Conservation (phyloP, 306 rosid genomes). For the Elaeagnus macrophylla region DNA sequence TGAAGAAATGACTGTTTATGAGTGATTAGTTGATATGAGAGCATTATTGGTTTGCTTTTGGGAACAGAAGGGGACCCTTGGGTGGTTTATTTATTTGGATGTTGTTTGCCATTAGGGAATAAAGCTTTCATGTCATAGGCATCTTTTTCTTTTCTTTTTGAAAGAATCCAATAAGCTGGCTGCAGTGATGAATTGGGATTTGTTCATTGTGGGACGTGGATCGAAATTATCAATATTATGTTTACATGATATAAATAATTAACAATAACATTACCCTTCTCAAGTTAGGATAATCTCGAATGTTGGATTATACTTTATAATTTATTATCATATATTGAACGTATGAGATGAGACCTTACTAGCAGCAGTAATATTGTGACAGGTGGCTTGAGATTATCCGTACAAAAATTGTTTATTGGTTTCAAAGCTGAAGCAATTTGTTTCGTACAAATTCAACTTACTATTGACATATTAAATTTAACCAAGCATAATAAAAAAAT, state of each 20-base stretch:
- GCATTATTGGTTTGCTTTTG: conserved; percentile 44
- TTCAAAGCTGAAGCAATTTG: no score
- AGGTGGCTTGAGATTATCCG: no score
- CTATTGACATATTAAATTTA: no score
- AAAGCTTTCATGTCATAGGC: conserved; percentile 36
- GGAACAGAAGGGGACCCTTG: conserved; percentile 48
- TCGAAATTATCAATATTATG: conserved; percentile 26
- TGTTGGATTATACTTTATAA: no score
- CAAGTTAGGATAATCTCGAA: no score
- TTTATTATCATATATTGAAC: no score
- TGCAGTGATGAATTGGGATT: conserved; percentile 34
- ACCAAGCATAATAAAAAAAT: no score
- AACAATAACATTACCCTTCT: no score
- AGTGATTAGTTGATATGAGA: conserved; percentile 36
- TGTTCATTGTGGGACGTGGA: conserved; percentile 37
- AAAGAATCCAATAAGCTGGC: conserved; percentile 52
- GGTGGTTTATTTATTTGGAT: conserved; percentile 34
- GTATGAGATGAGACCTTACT: no score
- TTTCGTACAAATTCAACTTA: no score
- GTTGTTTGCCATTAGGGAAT: conserved; percentile 65
- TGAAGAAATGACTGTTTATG: conserved; percentile 27
- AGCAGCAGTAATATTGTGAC: no score
- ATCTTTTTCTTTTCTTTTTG: conserved; percentile 27
- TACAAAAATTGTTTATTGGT: no score
- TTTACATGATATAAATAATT: conserved; percentile 14